Conservation (phyloP, 2,329 filamentous ascomycete genomes). For the Fusarium beomiforme region DNA sequence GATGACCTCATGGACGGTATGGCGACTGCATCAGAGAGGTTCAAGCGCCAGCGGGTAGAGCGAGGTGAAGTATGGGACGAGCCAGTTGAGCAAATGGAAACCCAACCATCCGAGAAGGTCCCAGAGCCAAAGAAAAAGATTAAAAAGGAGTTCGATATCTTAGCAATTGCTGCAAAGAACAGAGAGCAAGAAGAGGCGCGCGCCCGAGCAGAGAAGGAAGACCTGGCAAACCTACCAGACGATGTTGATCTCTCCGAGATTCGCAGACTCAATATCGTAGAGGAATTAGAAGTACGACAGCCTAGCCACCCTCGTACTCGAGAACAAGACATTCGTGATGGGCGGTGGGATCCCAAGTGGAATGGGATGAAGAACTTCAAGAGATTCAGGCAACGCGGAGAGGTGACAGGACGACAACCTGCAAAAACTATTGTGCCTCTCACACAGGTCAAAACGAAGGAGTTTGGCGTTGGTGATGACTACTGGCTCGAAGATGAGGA, state of each 20-base stretch:
- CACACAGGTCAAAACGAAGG: constrained; percentile 75
- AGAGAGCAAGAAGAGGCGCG: constrained; percentile 74
- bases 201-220: constrained; percentile 63
- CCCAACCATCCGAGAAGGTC: constrained; percentile 20
- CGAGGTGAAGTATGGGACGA: constrained; percentile 59
- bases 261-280: constrained; percentile 77
- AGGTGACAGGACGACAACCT: constrained; percentile 53
- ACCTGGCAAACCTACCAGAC: constrained; percentile 62
- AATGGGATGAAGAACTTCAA: constrained; percentile 98
- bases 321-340: constrained; percentile 63
- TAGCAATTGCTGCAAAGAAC: constrained; percentile 70
- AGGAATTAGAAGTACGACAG: constrained; percentile 74
- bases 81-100: constrained; percentile 41
- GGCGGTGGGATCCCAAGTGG: constrained; percentile 87
- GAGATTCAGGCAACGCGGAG: constrained; percentile 75
- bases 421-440: constrained; percentile 73
- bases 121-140: constrained; percentile 56
- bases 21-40: constrained; percentile 78
- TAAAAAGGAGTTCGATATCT: constrained; percentile 73
- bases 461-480: constrained; percentile 78
- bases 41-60: constrained; percentile 81
- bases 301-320: constrained; percentile 44
- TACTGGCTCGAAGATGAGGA: constrained; percentile 75
- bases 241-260: constrained; percentile 79
- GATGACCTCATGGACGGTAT: constrained; percentile 75